phyloP scores from a whole-genome alignment of 768 basidiomycete genomes.

The Leccinum obscurum region DNA sequence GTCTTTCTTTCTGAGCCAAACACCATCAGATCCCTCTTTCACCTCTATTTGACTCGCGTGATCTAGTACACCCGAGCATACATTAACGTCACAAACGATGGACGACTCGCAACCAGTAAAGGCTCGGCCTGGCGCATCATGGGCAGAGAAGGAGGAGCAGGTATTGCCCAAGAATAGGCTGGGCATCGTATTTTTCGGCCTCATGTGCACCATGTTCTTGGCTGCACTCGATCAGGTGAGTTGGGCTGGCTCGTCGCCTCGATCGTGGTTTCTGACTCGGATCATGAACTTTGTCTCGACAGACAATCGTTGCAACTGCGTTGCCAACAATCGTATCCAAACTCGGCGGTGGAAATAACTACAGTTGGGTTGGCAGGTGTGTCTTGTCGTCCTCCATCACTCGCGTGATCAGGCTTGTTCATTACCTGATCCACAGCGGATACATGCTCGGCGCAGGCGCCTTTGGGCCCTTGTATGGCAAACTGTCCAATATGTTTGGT shows the following conservation, averaged over 20 bases:
- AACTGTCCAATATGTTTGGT: constrained; percentile 64
- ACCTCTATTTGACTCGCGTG: neutral
- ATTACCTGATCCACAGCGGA: constrained; percentile 46
- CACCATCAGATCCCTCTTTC: neutral
- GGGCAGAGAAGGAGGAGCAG: constrained; percentile 56
- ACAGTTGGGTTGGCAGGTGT: constrained; percentile 75
- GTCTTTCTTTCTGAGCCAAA: neutral
- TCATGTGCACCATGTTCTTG: constrained; percentile 32
- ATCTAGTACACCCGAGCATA: neutral
- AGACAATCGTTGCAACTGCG: constrained; percentile 76
- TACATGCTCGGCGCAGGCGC: constrained; percentile 72
- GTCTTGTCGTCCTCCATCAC: constrained; percentile 10
- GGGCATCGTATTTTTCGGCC: constrained; percentile 27
- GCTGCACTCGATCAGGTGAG: constrained; percentile 63
- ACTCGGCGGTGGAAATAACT: constrained; percentile 60
- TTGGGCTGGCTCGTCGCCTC: neutral
- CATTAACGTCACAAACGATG: constrained; percentile 9
- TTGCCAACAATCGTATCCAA: constrained; percentile 70
- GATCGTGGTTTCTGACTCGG: neutral
- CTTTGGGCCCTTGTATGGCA: constrained; percentile 74
- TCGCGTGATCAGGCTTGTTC: neutral
- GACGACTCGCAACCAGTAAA: constrained; percentile 18
- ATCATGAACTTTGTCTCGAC: neutral
- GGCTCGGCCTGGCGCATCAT: constrained; percentile 47
- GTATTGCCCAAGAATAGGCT: constrained; percentile 42